Percentiles rank a stretch among this genome's conserved stretches.
These are phyloP conservation scores for Trichoderma brevicompactum DNA, from an alignment of 2,329 filamentous ascomycete genomes.

Conservation along the genomic window DNA sequence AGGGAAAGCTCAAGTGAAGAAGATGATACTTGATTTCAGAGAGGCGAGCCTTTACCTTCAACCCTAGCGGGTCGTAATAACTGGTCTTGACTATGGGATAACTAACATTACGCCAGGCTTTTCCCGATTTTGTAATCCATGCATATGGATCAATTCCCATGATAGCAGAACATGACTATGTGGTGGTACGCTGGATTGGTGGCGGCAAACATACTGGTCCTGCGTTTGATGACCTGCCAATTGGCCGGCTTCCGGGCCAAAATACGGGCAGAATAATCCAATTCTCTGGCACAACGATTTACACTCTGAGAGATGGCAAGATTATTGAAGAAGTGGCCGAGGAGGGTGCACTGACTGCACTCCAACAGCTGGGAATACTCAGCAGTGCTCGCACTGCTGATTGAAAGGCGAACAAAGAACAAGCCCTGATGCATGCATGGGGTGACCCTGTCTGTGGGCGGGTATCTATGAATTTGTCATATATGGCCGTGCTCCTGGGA, in stretches of 20 bases:
- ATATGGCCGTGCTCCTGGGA: no score
- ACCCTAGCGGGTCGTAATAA: neutral
- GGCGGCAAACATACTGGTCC: constrained; percentile 11
- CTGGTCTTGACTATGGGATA: no score
- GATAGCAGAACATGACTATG: constrained; percentile 11
- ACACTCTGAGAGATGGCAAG: constrained; percentile 9
- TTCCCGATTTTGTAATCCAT: neutral
- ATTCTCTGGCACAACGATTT: constrained; percentile 8
- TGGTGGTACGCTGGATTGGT: constrained; percentile 11
- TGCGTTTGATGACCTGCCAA: constrained; percentile 1
- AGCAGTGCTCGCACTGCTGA: no score
- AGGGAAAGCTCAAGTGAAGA: neutral
- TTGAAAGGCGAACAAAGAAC: no score
- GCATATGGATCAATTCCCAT: constrained; percentile 2
- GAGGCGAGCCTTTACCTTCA: neutral
- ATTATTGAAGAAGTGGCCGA: constrained; percentile 2
- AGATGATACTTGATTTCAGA: constrained; percentile 3
- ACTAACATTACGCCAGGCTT: constrained; percentile 1
- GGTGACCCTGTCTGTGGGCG: no score
- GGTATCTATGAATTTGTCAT: no score
- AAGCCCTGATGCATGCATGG: no score
- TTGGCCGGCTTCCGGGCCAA: neutral
- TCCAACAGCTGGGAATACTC: constrained; percentile 3
- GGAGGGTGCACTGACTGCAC: neutral
- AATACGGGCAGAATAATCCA: constrained; percentile 10